A percentile compares a stretch with the other conserved stretches of the same genome.
Conservation (phyloP, 176 grass and related monocot genomes). For the Melocanna baccifera region DNA sequence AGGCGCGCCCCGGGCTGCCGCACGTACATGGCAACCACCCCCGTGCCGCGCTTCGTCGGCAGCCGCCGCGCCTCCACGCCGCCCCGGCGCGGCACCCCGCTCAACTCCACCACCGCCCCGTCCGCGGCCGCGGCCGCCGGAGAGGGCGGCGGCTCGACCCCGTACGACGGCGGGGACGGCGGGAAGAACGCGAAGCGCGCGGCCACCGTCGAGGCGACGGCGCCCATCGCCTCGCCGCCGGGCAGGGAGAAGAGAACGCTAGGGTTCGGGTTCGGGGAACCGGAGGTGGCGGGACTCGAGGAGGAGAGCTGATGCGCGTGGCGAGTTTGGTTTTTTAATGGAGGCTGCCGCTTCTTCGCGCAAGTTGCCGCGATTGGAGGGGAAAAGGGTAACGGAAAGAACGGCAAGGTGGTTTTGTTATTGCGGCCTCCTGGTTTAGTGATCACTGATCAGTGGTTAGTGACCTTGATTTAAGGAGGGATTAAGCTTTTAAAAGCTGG, state of each 20-base stretch:
- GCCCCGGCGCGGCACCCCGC: conserved; percentile 47
- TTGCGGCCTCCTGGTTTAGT: not conserved
- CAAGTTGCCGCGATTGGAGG: conserved; percentile 45
- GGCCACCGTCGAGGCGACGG: conserved; percentile 73
- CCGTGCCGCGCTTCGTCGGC: conserved; percentile 62
- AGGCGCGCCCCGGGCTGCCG: conserved; percentile 65
- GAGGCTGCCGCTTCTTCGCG: conserved; percentile 29
- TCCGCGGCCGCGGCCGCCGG: conserved; percentile 19
- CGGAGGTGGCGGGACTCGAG: not conserved
- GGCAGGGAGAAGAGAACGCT: not conserved
- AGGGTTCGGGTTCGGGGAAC: not conserved
- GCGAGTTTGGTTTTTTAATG: conserved; percentile 36
- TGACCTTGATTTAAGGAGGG: not conserved
- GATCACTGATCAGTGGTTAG: not conserved
- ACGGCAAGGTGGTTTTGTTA: conserved; percentile 5
- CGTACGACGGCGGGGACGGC: conserved; percentile 76
- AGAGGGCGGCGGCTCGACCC: conserved; percentile 44
- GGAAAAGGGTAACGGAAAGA: conserved; percentile 3
- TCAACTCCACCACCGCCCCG: conserved; percentile 54
- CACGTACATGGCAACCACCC: conserved; percentile 85
- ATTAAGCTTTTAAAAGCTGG: not conserved
- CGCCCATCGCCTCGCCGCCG: conserved; percentile 48
- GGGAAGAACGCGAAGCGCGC: conserved; percentile 89
- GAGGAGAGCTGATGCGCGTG: not conserved
- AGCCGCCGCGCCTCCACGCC: conserved; percentile 74